A percentile compares a stretch with the other conserved stretches of the same genome.
Evolutionary conservation across 305 asterid species (phyloP).

Genomic region (Fraxinus ornus): DNA sequence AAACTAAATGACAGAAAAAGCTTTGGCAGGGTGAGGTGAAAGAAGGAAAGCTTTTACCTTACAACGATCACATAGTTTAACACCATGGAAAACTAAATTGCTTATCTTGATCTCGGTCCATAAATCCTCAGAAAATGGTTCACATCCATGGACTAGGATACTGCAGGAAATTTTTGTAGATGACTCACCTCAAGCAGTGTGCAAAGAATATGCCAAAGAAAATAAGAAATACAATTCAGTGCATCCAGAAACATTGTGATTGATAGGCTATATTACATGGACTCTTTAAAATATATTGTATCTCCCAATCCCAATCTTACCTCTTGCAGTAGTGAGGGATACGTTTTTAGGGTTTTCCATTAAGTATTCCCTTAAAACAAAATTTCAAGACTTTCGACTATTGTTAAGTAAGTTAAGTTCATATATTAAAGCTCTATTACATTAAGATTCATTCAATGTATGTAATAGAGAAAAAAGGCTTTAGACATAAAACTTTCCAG

Average conservation of each 20-base stretch:
- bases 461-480: neutral
- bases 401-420: neutral
- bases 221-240: neutral
- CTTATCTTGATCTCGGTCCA: constrained; percentile 55
- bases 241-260: neutral
- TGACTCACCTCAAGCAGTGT: neutral
- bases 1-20: neutral
- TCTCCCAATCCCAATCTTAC: neutral
- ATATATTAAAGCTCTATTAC: neutral
- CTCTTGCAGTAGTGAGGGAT: neutral
- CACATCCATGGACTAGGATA: constrained; percentile 45
- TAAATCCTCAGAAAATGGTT: constrained; percentile 59
- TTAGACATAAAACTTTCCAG: neutral
- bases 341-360: neutral
- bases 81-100: constrained; percentile 40
- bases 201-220: neutral
- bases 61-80: constrained; percentile 58
- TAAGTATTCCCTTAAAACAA: neutral
- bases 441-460: neutral
- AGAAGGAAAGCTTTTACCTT: constrained; percentile 39
- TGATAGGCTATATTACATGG: neutral
- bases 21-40: neutral
- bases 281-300: neutral
- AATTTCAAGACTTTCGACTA: neutral
- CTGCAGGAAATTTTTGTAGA: constrained; percentile 18